These are phyloP conservation scores for Populus tremula DNA, from an alignment of 345 rosid genomes.

Conservation along the genomic window DNA sequence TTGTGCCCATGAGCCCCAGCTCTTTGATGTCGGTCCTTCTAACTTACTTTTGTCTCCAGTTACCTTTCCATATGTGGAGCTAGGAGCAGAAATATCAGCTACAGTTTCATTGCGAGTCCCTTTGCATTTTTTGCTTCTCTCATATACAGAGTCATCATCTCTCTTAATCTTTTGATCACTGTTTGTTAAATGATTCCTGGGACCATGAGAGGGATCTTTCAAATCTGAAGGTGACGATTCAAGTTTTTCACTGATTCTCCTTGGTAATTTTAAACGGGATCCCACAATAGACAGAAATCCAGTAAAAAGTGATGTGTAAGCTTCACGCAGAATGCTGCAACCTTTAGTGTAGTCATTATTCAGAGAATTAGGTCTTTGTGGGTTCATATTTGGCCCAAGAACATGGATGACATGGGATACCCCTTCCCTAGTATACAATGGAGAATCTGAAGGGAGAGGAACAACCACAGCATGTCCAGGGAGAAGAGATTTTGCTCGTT, in stretches of 20 bases:
- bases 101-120: slow-evolving; percentile 33
- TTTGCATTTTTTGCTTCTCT: slow-evolving; percentile 55
- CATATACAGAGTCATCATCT: slow-evolving; percentile 28
- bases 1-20: slow-evolving; percentile 78
- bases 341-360: slow-evolving; percentile 65
- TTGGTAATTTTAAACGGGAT: slow-evolving; percentile 34
- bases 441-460: slow-evolving; percentile 76
- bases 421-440: slow-evolving; percentile 65
- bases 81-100: slow-evolving; percentile 13
- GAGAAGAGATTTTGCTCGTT: slow-evolving; percentile 51
- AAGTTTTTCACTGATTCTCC: slow-evolving; percentile 24
- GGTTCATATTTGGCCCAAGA: slow-evolving; percentile 98
- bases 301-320: slow-evolving; percentile 75
- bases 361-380: slow-evolving; percentile 71
- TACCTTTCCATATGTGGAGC: slow-evolving; percentile 20
- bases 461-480: slow-evolving; percentile 80
- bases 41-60: slow-evolving; percentile 24
- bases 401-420: slow-evolving; percentile 89
- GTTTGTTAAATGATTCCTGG: slow-evolving; percentile 15
- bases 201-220: slow-evolving; percentile 20
- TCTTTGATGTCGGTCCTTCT: slow-evolving; percentile 30
- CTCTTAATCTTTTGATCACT: slow-evolving; percentile 45
- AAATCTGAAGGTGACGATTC: slow-evolving; percentile 8
- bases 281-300: slow-evolving; percentile 54
- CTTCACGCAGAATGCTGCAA: slow-evolving; percentile 62